Base-by-base conservation (phyloP, 1,139 yeast genomes). In the Protomyces macrosporus region DNA sequence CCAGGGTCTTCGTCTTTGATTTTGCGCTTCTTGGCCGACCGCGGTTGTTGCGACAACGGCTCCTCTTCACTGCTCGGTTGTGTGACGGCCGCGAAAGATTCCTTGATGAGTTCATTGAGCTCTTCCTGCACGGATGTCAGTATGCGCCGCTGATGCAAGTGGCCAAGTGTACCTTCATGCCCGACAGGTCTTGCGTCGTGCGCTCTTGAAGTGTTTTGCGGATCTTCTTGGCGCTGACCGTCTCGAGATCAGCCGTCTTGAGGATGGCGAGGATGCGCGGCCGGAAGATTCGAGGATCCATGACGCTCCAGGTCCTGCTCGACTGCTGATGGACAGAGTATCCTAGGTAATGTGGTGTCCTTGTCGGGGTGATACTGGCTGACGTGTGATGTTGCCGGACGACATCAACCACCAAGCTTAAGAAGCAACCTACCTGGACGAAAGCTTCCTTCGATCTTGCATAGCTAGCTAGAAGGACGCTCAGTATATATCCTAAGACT, bases 221-320 rank as follows among this genome's bases (percentile, higher is more conserved):
- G 51, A 88, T 84, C 71, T 83, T 81, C 72, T 87, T 87, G 10
- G 88, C 90, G 1, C 91, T 84, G 30, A 88, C 83, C 68, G 83
- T 80, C 67, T 86, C 87, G 48, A 87, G 79, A 69, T 88, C 86
- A 0, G 93, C 84, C n/a, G 84, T 91, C 66, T 85, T 78, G 45
- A 88, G 75, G 23, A 88, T 86, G 0, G 95, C 90, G 87, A 84
- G 56, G 34, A 55, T 45, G 45, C 53, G 53, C 48, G 59, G 59
- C 53, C 45, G 39, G 56, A 52, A 58, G 39, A 58, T 52, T 6
- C 30, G 34, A 30, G 55, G 16, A 35, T 54, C 55, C 60, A 60
- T 60, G 23, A 14, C 34, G 23, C 23, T 23, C 23, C 23, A 23
- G 23, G 23, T 23, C 23, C 23, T 23, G 23, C 23, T 23, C 23